These are phyloP conservation scores for Mycena citricolor DNA, from an alignment of 1,284 basidiomycete species.

Conservation along the genomic window DNA sequence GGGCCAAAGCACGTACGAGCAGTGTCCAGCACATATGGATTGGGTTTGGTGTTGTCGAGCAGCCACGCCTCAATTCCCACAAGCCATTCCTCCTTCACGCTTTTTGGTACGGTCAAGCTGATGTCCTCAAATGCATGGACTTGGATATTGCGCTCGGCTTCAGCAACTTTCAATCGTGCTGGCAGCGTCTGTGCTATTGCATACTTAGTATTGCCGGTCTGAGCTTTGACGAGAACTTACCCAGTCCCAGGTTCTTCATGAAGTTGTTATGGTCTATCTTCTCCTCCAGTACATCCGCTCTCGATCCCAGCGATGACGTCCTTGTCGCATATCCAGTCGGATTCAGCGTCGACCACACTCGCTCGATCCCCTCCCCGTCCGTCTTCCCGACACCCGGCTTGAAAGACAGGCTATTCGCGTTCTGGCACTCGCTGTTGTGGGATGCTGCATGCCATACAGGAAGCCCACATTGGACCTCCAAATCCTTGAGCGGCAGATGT, in stretches of 20 bases:
- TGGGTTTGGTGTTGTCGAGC: slow-evolving; percentile 9
- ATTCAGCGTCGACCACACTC: slow-evolving; percentile 26
- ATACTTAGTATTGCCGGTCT: too few species aligned
- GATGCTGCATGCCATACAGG: slow-evolving; percentile 28
- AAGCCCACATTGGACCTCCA: slow-evolving; percentile 13
- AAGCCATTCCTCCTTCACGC: slow-evolving; percentile 3
- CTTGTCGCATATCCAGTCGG: slow-evolving; percentile 22
- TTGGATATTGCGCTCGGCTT: slow-evolving; percentile 11
- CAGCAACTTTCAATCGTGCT: slow-evolving; percentile 9
- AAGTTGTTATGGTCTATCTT: slow-evolving; percentile 20
- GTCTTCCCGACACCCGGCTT: slow-evolving; percentile 23
- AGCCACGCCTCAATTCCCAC: slow-evolving; percentile 11
- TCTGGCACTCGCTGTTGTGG: slow-evolving; percentile 25
- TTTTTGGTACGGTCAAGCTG: neutral
- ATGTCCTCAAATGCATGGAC: slow-evolving; percentile 9
- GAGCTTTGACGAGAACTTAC: slow-evolving; percentile 7
- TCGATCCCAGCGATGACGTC: slow-evolving; percentile 26
- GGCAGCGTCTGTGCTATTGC: slow-evolving; percentile 8
- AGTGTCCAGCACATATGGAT: slow-evolving; percentile 8
- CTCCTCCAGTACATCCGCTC: slow-evolving; percentile 27
- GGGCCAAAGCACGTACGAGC: neutral
- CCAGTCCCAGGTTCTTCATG: slow-evolving; percentile 17
- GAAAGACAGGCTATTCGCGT: slow-evolving; percentile 21
- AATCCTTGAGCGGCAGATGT: neutral
- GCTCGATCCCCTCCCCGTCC: slow-evolving; percentile 29